Evolutionary conservation across 1,284 basidiomycete genomes (phyloP).

Genomic region (Trametes hirsuta): DNA sequence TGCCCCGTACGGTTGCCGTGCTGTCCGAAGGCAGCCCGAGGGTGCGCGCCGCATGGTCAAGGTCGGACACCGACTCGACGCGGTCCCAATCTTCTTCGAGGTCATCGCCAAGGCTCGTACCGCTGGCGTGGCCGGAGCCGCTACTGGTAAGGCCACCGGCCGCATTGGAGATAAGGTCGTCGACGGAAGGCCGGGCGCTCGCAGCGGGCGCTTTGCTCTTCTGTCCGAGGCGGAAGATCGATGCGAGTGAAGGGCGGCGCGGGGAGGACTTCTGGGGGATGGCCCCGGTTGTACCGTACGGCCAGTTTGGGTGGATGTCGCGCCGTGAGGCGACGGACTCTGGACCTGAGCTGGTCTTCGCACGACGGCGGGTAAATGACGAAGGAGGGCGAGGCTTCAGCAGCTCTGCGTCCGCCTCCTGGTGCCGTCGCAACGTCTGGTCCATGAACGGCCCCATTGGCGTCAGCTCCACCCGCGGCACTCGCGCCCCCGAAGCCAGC

Average conservation of each 20-base stretch:
- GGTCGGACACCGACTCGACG: constrained; percentile 64
- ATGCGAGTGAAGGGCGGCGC: constrained; percentile 73
- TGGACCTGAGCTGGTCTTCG: constrained; percentile 57
- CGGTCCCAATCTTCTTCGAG: constrained; percentile 70
- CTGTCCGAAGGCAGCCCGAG: constrained; percentile 40
- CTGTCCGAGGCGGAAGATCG: constrained; percentile 72
- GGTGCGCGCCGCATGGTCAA: constrained; percentile 49
- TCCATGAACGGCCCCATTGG: constrained; percentile 95
- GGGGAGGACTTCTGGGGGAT: constrained; percentile 57
- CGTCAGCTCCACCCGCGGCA: constrained; percentile 81
- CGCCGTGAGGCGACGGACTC: constrained; percentile 47
- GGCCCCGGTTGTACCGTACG: constrained; percentile 39
- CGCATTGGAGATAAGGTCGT: constrained; percentile 25
- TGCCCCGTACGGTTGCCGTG: constrained; percentile 49
- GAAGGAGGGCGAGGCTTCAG: constrained; percentile 56
- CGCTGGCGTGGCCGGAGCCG: constrained; percentile 25
- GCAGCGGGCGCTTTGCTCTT: constrained; percentile 42
- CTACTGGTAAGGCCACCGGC: constrained; percentile 27
- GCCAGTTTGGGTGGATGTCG: constrained; percentile 38
- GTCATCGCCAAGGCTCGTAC: constrained; percentile 30
- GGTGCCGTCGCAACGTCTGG: constrained; percentile 76
- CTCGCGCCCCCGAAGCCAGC: constrained; percentile 75
- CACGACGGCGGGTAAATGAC: constrained; percentile 40
- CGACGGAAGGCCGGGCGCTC: constrained; percentile 19
- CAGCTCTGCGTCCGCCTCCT: constrained; percentile 77